Evolutionary conservation across 2,329 filamentous ascomycete genomes (phyloP).

Genomic region (Penicillium digitatum): DNA sequence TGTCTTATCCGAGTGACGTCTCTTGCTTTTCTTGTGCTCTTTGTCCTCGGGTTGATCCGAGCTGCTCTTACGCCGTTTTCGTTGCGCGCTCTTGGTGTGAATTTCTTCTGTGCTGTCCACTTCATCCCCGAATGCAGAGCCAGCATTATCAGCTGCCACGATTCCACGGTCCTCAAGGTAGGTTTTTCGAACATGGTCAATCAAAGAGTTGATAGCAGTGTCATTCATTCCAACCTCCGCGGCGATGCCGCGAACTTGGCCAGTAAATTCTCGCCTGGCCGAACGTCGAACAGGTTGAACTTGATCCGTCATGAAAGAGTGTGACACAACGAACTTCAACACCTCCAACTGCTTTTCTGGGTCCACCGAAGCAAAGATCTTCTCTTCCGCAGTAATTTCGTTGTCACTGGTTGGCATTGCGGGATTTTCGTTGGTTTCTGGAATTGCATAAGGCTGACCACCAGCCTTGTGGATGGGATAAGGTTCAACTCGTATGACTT

Average conservation of each 20-base stretch:
- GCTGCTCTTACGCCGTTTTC: slow-evolving; percentile 7
- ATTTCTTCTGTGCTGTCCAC: slow-evolving; percentile 12
- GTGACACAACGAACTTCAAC: neutral
- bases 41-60: neutral
- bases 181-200: slow-evolving; percentile 21
- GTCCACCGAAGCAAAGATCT: neutral
- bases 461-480: neutral
- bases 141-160: neutral
- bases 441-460: neutral
- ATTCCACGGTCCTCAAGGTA: slow-evolving; percentile 20
- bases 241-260: slow-evolving; percentile 18
- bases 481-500: neutral
- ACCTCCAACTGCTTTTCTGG: neutral
- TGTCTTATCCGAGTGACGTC: neutral
- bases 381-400: neutral
- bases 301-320: neutral
- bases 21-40: neutral
- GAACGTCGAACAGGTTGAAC: neutral
- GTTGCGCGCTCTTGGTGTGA: neutral
- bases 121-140: slow-evolving; percentile 22
- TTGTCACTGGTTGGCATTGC: neutral
- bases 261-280: slow-evolving; percentile 11
- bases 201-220: slow-evolving; percentile 10
- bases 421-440: neutral
- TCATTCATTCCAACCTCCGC: slow-evolving; percentile 15